Evolutionary conservation across 2,329 filamentous ascomycete genomes (phyloP), one percentile per base, ranked within the genome.

Genomic region (Calonectria naviculata): DNA sequence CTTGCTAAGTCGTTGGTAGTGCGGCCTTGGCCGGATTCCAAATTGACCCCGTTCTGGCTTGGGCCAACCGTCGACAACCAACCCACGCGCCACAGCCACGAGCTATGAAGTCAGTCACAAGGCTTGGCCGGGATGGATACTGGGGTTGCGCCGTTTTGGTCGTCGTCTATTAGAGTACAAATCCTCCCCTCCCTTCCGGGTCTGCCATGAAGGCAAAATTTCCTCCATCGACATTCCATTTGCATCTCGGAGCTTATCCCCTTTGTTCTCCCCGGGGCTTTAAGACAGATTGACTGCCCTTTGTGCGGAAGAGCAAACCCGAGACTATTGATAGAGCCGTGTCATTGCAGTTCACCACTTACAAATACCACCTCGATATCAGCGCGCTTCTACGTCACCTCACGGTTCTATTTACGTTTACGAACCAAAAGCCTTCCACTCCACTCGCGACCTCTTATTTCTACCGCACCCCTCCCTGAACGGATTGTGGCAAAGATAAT

Each of bases 21-120:
- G 42, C 9, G 42, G n/a, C 42, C 42, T 24, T 46, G 56, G 26
- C 24, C 38, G 38, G 17, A 61, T 61, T 61, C 38, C 56, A 61
- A 61, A 44, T 31, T 6, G 24, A 26, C 38, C 54, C 56, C 56
- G 56, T 61, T 61, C 56, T 31, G 36, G 38, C 56, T 29, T 61
- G 36, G 52, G 38, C 56, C 56, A 64, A 64, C 41, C 31, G 38
- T 36, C 61, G 29, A 46, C 19, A 24, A 29, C 61, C 61, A 64
- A 36, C 31, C 61, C 61, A 64, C 42, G 31, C 61, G 41, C 61
- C 61, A 46, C 61, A 49, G 44, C 61, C 61, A 64, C 42, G 42
- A 49, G 42, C 44, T 47, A 64, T 64, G 41, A 64, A 61, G 38
- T 61, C 56, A 61, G 38, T 61, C 56, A 61, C 56, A 61, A 36